Evolutionary conservation across 345 rosid species (phyloP), one percentile per base, ranked within the genome.

Genomic region (Cardamine occulta): DNA sequence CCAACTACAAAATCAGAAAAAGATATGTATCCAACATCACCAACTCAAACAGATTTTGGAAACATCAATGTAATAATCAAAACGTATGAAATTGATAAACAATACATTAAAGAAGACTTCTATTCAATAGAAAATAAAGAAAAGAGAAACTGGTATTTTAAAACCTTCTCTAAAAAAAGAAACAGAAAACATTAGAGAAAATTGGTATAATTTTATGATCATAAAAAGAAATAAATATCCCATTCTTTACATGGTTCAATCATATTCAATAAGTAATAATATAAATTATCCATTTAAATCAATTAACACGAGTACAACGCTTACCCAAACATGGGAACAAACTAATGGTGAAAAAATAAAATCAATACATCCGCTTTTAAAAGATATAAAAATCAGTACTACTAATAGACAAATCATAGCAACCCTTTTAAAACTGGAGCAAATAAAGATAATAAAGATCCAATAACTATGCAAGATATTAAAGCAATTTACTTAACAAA

Each of bases 211-310:
- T 0, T 4, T 0, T 5, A 54, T 54, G 32, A 2, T 0, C 0
- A 0, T 5, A 54, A 24, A 24, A 24, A 21, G n/a, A 54, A 24
- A 2, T 24, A 12, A 1, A 12, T 13, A 24, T 13, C 1, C 14
- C 32, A 54, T 29, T 54, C 24, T 21, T 53, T 24, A 2, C 2
- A 24, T 54, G 58, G 58, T 24, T 24, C 34, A 54, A 54, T 2
- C 0, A 0, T 53, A 54, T 9, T 8, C 17, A 4, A 12, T 0
- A 11, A 3, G 0, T 2, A 0, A 24, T 2, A 24, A 54, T 0
- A 53, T 53, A 0, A 0, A 23, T 24, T 52, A 23, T 1, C 31
- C 57, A 10, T 23, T 52, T 24, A 53, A 53, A 0, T 21, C 0
- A 23, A 53, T 53, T 0, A 24, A 24, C 4, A 12, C 23, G 23